A percentile compares a stretch with the other conserved stretches of the same genome.
These are phyloP conservation scores for Penicillium maclennaniae DNA, from an alignment of 495 filamentous ascomycete species.

Conservation along the genomic window DNA sequence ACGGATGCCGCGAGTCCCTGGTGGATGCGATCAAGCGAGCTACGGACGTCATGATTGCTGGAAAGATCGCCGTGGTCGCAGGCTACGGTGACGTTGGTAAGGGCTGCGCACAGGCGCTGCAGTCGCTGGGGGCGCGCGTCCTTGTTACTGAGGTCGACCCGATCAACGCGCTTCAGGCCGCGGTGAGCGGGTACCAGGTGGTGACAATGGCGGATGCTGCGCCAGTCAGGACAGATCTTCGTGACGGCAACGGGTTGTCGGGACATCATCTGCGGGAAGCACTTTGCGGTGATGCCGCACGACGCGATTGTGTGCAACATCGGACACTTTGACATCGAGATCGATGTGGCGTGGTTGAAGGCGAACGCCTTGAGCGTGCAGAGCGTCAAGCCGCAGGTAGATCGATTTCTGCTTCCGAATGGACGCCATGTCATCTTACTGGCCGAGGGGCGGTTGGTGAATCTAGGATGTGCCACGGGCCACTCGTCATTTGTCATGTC, in stretches of 20 bases:
- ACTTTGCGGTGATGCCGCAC: conserved; percentile 97
- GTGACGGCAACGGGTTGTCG: conserved; percentile 99
- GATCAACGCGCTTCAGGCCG: conserved; percentile 99
- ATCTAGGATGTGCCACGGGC: conserved; percentile 96
- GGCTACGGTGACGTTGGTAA: conserved; percentile 99
- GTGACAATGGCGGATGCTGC: conserved; percentile 96
- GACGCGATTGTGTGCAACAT: conserved; percentile 99
- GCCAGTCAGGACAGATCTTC: conserved; percentile 86
- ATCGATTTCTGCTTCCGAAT: conserved; percentile 94
- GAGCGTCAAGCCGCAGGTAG: conserved; percentile 64
- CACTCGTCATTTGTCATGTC: conserved; percentile 99
- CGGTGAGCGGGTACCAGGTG: conserved; percentile 95
- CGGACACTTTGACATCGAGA: conserved; percentile 99
- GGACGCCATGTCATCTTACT: conserved; percentile 97
- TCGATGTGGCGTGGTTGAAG: conserved; percentile 99
- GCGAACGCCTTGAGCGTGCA: conserved; percentile 11
- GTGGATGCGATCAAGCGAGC: conserved; percentile 99
- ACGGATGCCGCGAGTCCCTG: conserved; percentile 98
- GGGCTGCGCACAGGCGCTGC: conserved; percentile 93
- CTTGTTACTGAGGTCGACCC: conserved; percentile 96
- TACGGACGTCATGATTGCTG: conserved; percentile 99
- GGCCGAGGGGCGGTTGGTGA: conserved; percentile 97
- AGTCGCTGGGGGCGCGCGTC: conserved; percentile 95
- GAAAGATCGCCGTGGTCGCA: conserved; percentile 95
- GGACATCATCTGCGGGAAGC: conserved; percentile 85